phyloP scores from a whole-genome alignment of 2,329 filamentous ascomycete species.

The Dactylonectria estremocensis region DNA sequence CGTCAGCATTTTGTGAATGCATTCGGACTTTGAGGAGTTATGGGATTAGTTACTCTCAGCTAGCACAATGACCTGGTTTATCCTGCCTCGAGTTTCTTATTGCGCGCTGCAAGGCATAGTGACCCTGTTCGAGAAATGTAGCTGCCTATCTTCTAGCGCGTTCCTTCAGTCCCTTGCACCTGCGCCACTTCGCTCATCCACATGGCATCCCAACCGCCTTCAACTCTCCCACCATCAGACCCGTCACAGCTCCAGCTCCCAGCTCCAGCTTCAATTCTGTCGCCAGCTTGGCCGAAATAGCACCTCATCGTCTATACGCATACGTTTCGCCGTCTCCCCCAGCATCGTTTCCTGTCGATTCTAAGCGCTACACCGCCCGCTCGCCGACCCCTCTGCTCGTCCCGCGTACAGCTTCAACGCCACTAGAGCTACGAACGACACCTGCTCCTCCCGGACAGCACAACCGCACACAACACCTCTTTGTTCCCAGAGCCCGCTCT shows the following conservation, averaged over 20 bases:
- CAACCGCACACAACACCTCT: background rate
- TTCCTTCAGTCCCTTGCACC: conserved; percentile 2
- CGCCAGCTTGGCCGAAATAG: background rate
- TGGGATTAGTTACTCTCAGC: too few species aligned
- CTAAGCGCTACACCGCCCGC: background rate
- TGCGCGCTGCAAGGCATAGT: background rate
- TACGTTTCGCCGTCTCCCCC: background rate
- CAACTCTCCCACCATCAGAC: conserved; percentile 24
- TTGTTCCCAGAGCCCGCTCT: background rate
- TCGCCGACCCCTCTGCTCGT: conserved; percentile 2
- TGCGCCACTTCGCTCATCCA: conserved; percentile 33
- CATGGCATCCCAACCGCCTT: conserved; percentile 16
- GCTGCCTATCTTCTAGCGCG: conserved; percentile 2
- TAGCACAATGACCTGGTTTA: too few species aligned
- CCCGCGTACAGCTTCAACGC: background rate
- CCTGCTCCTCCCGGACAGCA: background rate
- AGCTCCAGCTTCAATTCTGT: conserved; percentile 11
- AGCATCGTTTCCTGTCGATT: background rate
- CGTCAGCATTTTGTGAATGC: background rate
- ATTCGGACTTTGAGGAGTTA: too few species aligned
- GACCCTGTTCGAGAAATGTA: background rate
- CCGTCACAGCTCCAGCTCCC: conserved; percentile 12
- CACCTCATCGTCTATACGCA: background rate
- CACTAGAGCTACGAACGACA: background rate
- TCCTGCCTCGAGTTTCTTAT: too few species aligned